Percentiles rank a stretch among this genome's conserved stretches.
phyloP scores from a whole-genome alignment of 2,329 filamentous ascomycete genomes.

The Lasiodiplodia gonubiensis region DNA sequence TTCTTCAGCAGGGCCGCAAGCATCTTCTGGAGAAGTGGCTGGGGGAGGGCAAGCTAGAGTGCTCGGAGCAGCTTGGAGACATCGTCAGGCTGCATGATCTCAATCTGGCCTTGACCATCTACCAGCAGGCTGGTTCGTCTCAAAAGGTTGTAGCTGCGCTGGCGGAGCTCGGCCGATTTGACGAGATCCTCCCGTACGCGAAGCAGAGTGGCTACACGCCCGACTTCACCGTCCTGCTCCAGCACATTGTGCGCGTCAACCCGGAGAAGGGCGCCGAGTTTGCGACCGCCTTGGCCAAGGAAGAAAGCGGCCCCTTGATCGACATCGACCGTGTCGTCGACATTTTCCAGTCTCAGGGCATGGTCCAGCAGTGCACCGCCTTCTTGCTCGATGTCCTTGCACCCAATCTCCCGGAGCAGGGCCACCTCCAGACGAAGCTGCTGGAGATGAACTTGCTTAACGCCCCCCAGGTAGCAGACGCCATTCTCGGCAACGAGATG shows the following conservation, averaged over 20 bases:
- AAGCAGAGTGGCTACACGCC: conserved; percentile 85
- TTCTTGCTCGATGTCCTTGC: conserved; percentile 96
- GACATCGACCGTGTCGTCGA: conserved; percentile 95
- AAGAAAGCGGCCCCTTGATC: conserved; percentile 83
- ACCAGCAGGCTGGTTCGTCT: conserved; percentile 86
- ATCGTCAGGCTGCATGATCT: conserved; percentile 89
- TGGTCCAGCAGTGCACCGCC: conserved; percentile 97
- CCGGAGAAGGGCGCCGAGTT: conserved; percentile 96
- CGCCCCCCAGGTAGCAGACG: conserved; percentile 95
- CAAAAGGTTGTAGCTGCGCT: conserved; percentile 95
- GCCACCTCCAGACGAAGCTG: conserved; percentile 88
- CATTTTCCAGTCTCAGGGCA: conserved; percentile 96
- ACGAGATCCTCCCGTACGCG: conserved; percentile 93
- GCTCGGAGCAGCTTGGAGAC: conserved; percentile 95
- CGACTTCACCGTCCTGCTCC: conserved; percentile 90
- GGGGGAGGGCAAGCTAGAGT: conserved; percentile 92
- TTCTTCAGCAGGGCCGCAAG: conserved; percentile 91
- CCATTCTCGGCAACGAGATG: conserved; percentile 97
- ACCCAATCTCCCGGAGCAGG: conserved; percentile 93
- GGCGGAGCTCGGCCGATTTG: conserved; percentile 94
- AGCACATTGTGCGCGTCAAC: conserved; percentile 89
- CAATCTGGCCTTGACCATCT: conserved; percentile 84
- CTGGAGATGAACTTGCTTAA: conserved; percentile 98
- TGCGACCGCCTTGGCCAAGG: conserved; percentile 87
- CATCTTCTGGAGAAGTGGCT: conserved; percentile 98